These are phyloP conservation scores for Amanita fuliginea DNA, from an alignment of 768 basidiomycete genomes.

Conservation along the genomic window DNA sequence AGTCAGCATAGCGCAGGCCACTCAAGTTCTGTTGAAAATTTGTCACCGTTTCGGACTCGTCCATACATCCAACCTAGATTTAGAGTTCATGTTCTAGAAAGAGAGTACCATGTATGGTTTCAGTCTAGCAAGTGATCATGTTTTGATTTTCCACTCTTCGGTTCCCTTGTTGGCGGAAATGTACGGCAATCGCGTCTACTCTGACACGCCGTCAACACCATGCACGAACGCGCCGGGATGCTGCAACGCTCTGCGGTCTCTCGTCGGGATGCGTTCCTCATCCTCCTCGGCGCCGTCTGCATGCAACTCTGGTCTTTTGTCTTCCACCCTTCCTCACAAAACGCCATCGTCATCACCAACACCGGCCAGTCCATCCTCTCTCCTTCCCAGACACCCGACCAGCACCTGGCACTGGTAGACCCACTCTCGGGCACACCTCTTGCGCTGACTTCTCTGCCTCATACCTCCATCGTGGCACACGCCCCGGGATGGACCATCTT, in stretches of 20 bases:
- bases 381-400: neutral
- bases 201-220: too few relatives aligned
- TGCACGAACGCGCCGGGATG: slow-evolving; percentile 12
- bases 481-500: slow-evolving; percentile 83
- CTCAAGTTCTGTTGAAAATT: too few relatives aligned
- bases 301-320: slow-evolving; percentile 43
- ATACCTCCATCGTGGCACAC: slow-evolving; percentile 49
- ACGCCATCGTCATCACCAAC: slow-evolving; percentile 3
- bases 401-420: neutral
- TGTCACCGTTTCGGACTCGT: too few relatives aligned
- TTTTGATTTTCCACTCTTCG: too few relatives aligned
- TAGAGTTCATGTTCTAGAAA: too few relatives aligned
- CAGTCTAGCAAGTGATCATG: too few relatives aligned
- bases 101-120: too few relatives aligned
- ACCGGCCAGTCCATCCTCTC: neutral
- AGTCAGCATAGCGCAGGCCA: too few relatives aligned
- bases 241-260: slow-evolving; percentile 32
- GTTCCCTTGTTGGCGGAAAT: too few relatives aligned
- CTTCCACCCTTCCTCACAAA: slow-evolving; percentile 14
- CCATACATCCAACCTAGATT: too few relatives aligned
- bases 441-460: slow-evolving; percentile 23
- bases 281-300: slow-evolving; percentile 43
- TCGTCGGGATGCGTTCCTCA: slow-evolving; percentile 46
- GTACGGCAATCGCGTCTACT: too few relatives aligned
- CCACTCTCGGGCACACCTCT: slow-evolving; percentile 1